Percentiles rank a stretch among this genome's conserved stretches.
Evolutionary conservation across 1,284 basidiomycete species (phyloP).

Genomic region (Ceratorhiza oryzae-sativae): DNA sequence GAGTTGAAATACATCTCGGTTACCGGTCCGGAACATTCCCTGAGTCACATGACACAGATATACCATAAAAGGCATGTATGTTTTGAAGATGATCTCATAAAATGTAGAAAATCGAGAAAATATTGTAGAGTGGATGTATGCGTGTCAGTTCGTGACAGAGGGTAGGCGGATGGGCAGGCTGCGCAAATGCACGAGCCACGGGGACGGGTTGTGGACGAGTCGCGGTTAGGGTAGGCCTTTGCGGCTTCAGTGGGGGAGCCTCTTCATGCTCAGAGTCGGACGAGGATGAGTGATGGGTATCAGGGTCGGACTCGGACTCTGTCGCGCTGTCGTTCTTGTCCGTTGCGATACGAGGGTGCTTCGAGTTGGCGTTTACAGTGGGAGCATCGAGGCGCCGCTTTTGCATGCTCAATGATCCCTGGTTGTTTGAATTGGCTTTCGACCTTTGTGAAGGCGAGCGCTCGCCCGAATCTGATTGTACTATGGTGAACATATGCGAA

Average conservation of each 20-base stretch:
- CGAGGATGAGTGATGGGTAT: not conserved
- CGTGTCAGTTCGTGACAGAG: no score
- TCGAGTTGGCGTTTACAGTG: not conserved
- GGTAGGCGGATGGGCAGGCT: not conserved
- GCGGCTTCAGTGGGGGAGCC: not conserved
- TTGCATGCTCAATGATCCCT: not conserved
- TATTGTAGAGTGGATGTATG: no score
- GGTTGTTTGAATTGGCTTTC: not conserved
- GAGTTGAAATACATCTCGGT: no score
- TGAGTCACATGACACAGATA: no score
- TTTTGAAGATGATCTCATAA: no score
- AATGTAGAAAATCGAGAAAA: no score
- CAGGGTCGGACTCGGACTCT: constrained; percentile 5
- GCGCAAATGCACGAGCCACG: not conserved
- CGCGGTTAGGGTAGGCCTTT: not conserved
- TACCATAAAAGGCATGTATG: no score
- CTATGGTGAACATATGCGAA: not conserved
- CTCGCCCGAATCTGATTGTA: not conserved
- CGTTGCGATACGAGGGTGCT: not conserved
- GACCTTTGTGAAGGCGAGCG: no score
- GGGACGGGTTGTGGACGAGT: not conserved
- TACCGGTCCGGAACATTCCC: no score
- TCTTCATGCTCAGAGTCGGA: not conserved
- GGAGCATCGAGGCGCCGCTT: constrained; percentile 9
- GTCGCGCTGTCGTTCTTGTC: not conserved